Conservation (phyloP, 179 eudicot species). For the Silene vulgaris region DNA sequence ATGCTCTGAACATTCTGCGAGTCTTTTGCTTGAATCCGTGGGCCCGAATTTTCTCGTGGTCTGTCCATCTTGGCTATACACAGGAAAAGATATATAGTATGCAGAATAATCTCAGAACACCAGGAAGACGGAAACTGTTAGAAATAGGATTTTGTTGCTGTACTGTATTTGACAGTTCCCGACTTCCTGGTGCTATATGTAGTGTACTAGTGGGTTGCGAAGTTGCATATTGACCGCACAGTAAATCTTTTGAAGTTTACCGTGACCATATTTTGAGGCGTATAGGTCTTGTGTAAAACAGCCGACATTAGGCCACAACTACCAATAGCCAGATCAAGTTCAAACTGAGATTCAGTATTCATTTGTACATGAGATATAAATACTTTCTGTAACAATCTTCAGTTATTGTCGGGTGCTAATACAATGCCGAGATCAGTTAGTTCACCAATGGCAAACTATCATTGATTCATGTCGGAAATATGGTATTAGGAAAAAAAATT, state of each 20-base stretch:
- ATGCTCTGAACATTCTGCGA: background rate
- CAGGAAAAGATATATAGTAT: conserved; percentile 17
- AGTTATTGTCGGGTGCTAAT: background rate
- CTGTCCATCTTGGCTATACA: conserved; percentile 14
- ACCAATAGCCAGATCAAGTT: too few relatives aligned
- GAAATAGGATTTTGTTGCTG: background rate
- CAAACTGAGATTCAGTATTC: background rate
- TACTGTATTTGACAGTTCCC: conserved; percentile 16
- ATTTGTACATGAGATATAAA: conserved; percentile 26
- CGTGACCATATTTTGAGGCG: too few relatives aligned
- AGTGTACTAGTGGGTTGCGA: too few relatives aligned
- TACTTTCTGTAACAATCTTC: conserved; percentile 19
- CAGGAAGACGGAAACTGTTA: background rate
- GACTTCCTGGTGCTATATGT: background rate
- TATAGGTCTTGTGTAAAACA: too few relatives aligned
- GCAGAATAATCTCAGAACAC: conserved; percentile 4
- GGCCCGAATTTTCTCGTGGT: conserved; percentile 15
- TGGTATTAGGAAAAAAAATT: conserved; percentile 15
- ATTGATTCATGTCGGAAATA: background rate
- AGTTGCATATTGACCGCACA: conserved; percentile 20
- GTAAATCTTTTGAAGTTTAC: background rate
- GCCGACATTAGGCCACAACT: too few relatives aligned
- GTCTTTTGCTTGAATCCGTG: background rate
- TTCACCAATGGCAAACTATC: too few relatives aligned
- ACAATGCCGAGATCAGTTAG: background rate